These are phyloP conservation scores for Nakazawaea wyomingensis DNA, from an alignment of 805 yeast genomes.

Conservation along the genomic window DNA sequence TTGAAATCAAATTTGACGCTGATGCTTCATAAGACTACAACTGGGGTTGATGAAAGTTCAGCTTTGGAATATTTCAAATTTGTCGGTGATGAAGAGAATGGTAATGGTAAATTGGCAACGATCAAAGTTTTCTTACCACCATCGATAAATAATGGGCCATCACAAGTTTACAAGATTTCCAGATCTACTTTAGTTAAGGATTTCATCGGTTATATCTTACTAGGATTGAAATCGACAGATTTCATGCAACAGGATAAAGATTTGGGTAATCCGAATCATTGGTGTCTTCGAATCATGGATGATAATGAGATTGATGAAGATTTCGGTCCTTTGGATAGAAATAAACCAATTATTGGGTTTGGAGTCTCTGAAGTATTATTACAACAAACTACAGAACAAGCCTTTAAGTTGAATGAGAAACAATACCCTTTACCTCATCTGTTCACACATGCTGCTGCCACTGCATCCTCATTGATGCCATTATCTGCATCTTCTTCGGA, in stretches of 20 bases:
- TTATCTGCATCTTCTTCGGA: neutral
- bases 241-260: neutral
- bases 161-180: constrained; percentile 10
- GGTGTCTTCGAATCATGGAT: constrained; percentile 80
- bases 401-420: constrained; percentile 40
- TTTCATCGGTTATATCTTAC: constrained; percentile 35
- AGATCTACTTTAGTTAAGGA: constrained; percentile 20
- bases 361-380: constrained; percentile 81
- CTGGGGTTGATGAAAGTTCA: constrained; percentile 29
- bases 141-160: neutral
- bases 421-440: constrained; percentile 47
- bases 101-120: constrained; percentile 3
- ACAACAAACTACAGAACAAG: constrained; percentile 49
- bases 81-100: constrained; percentile 25
- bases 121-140: constrained; percentile 7
- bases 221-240: constrained; percentile 16
- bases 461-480: neutral
- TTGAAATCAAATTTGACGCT: constrained; percentile 34
- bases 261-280: constrained; percentile 52
- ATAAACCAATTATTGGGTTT: constrained; percentile 59
- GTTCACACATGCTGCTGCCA: neutral
- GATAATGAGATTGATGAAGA: constrained; percentile 93
- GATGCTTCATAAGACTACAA: constrained; percentile 37
- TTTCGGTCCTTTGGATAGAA: constrained; percentile 80
- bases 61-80: constrained; percentile 41